Base-by-base conservation (phyloP, 1,139 yeast species). In the Candida frijolesensis region DNA sequence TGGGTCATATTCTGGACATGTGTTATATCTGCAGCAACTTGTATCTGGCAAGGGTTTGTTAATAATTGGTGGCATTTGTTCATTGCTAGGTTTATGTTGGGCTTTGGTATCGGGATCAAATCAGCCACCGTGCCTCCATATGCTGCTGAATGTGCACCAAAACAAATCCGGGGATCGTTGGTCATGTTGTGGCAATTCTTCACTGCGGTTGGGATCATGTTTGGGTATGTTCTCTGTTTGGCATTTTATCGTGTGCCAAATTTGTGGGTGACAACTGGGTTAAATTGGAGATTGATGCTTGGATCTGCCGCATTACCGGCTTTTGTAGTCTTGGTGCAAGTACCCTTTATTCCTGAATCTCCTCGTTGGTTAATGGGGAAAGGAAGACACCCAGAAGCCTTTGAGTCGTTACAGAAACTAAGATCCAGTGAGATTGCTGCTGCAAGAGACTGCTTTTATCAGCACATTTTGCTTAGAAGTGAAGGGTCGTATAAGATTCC, bases 101-200 rank as follows among this genome's bases (percentile, higher is more conserved):
- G 96, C 30, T 77, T 87, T 52, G 95, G 95, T 53, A 78, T 89
- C 57, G 96, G 96, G 54, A 87, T 89, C 50, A 87, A 87, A 63
- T 83, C 89, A 14, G 86, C 92, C 9, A 87, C 95, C 19, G 89
- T 87, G 11, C 95, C 95, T 12, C 89, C 89, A 15, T 87, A 85
- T 62, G 79, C 91, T 35, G 91, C 95, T 8, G 96, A 89, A 64
- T 85, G 90, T 65, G 74, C 89, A 4, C 96, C 96, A 2, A 84
- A 87, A 39, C 77, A 78, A 37, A 83, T 88, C 55, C 78, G 96
- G 63, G 96, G 96, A 55, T 83, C 91, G 2, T 71, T 89, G 55
- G 91, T 88, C 47, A 87, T 88, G 94, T 79, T 85, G 74, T 89
- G 96, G 96, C 96, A 89, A 70, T 80, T 87, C 66, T 88, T 88